Conservation (phyloP, 768 basidiomycete genomes). For the Termitomyces sp. region DNA sequence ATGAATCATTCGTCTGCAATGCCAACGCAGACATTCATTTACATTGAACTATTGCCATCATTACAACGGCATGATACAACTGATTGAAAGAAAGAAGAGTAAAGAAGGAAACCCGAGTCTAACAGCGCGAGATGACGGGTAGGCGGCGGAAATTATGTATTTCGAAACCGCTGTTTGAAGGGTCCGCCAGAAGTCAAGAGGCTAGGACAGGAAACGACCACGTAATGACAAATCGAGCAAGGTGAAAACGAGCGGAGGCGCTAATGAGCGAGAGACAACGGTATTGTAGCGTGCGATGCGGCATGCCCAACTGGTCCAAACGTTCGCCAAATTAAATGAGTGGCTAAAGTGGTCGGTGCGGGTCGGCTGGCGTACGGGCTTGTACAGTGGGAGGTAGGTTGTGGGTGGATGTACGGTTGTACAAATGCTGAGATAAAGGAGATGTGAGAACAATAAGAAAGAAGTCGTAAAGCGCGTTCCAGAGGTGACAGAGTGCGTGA, state of each 20-base stretch:
- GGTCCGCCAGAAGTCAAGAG: not conserved
- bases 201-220: not conserved
- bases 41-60: not conserved
- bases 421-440: constrained; percentile 13
- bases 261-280: constrained; percentile 2
- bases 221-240: constrained; percentile 18
- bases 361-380: not conserved
- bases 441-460: constrained; percentile 4
- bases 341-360: not conserved
- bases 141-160: not conserved
- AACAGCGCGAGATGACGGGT: not conserved
- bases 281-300: not conserved
- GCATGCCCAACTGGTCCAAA: not conserved
- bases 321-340: not conserved
- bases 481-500: not conserved
- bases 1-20: not conserved
- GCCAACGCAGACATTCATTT: not conserved
- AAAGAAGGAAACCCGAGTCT: not conserved
- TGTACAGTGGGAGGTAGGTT: not conserved
- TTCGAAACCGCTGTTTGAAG: not conserved
- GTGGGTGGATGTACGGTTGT: constrained; percentile 8
- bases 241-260: constrained; percentile 1
- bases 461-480: not conserved
- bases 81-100: constrained; percentile 1
- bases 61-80: constrained; percentile 7